Percentiles rank a stretch among this genome's conserved stretches.
Conservation (phyloP, 306 rosid species). For the Glycine tomentella region DNA sequence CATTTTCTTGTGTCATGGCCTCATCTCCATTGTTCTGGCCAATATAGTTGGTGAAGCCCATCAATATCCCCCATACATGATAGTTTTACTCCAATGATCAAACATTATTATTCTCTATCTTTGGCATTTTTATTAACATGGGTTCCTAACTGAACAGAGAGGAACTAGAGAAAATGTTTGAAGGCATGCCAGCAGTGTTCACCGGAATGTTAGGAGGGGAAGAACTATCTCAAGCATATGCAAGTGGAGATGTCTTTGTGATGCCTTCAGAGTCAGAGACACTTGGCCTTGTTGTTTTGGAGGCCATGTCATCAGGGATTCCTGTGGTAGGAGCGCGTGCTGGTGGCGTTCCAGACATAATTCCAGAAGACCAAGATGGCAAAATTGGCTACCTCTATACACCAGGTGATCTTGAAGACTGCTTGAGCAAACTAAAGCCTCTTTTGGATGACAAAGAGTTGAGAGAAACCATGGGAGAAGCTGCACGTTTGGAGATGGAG, state of each 20-base stretch:
- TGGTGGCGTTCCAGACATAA: slow-evolving; percentile 92
- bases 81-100: no score
- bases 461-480: slow-evolving; percentile 81
- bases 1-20: slow-evolving; percentile 8
- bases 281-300: slow-evolving; percentile 90
- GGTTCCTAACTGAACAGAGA: slow-evolving; percentile 60
- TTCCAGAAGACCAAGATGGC: slow-evolving; percentile 85
- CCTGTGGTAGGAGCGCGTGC: slow-evolving; percentile 97
- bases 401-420: slow-evolving; percentile 83
- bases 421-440: slow-evolving; percentile 81
- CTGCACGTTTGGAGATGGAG: slow-evolving; percentile 90
- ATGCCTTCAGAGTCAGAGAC: slow-evolving; percentile 99
- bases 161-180: slow-evolving; percentile 87
- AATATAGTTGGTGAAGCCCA: no score
- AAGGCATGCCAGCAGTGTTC: slow-evolving; percentile 92
- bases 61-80: no score
- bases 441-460: slow-evolving; percentile 69
- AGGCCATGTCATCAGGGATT: slow-evolving; percentile 94
- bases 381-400: slow-evolving; percentile 76
- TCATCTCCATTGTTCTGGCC: neutral
- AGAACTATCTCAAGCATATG: slow-evolving; percentile 92
- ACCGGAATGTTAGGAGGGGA: slow-evolving; percentile 98
- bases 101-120: neutral
- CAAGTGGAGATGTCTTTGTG: slow-evolving; percentile 89
- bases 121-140: neutral